Percentiles rank a stretch among this genome's conserved stretches.
These are phyloP conservation scores for Wolfiporia cocos DNA, from an alignment of 1,284 basidiomycete genomes.

Conservation along the genomic window DNA sequence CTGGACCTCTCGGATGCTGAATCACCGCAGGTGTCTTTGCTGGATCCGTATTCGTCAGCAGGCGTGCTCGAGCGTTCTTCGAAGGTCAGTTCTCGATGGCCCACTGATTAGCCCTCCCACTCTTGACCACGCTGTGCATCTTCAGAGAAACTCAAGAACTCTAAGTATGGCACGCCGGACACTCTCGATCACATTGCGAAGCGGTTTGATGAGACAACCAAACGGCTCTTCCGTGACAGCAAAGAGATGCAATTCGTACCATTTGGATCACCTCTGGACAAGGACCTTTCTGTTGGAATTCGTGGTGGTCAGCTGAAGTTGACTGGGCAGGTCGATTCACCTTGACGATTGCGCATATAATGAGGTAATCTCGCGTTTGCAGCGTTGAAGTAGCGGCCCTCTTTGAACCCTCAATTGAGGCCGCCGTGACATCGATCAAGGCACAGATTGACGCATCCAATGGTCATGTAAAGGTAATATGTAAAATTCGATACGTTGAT, in stretches of 20 bases:
- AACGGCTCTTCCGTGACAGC: conserved; percentile 65
- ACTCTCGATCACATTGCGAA: conserved; percentile 67
- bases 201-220: conserved; percentile 75
- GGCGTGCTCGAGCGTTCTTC: conserved; percentile 61
- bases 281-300: conserved; percentile 62
- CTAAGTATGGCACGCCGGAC: conserved; percentile 63
- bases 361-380: background rate
- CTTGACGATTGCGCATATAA: background rate
- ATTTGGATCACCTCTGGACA: conserved; percentile 75
- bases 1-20: background rate
- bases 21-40: conserved; percentile 56
- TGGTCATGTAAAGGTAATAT: conserved; percentile 54
- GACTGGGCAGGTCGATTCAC: conserved; percentile 42
- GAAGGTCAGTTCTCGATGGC: conserved; percentile 38
- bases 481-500: background rate
- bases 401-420: conserved; percentile 72
- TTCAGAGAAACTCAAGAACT: conserved; percentile 60
- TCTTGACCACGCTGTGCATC: background rate
- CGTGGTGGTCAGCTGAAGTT: conserved; percentile 65
- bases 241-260: conserved; percentile 63
- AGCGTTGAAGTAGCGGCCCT: conserved; percentile 60
- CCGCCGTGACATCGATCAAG: conserved; percentile 63
- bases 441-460: conserved; percentile 60
- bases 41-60: conserved; percentile 75
- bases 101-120: background rate